Evolutionary conservation across 768 basidiomycete species (phyloP).

Genomic region (Chalciporus chontae): DNA sequence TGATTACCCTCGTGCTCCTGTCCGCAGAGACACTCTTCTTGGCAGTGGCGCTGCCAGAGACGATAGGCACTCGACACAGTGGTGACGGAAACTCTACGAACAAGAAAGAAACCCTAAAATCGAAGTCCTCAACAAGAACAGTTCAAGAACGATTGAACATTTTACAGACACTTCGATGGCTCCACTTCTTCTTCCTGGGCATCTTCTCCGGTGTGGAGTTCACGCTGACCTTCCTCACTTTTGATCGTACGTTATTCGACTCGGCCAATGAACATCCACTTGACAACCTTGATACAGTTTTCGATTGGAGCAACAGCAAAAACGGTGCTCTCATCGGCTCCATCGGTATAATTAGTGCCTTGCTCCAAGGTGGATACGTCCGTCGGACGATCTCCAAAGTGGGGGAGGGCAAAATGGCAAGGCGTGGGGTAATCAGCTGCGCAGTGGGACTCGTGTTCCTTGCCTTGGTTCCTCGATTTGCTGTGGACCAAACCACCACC

Average conservation of each 20-base stretch:
- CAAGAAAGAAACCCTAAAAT: constrained; percentile 13
- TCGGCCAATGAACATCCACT: neutral
- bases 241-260: constrained; percentile 58
- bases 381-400: constrained; percentile 71
- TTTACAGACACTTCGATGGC: constrained; percentile 56
- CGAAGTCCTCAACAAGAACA: constrained; percentile 15
- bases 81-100: constrained; percentile 18
- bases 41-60: constrained; percentile 77
- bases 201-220: constrained; percentile 96
- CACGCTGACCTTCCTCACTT: constrained; percentile 92
- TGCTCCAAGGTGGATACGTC: constrained; percentile 93
- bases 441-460: constrained; percentile 67
- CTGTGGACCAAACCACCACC: constrained; percentile 37
- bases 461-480: constrained; percentile 61
- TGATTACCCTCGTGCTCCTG: constrained; percentile 76
- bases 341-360: constrained; percentile 87
- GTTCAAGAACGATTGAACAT: constrained; percentile 50
- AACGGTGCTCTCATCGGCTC: constrained; percentile 82
- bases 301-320: constrained; percentile 86
- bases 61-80: constrained; percentile 46
- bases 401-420: constrained; percentile 82
- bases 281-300: constrained; percentile 45
- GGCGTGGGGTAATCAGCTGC: constrained; percentile 74
- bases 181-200: constrained; percentile 85
- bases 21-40: constrained; percentile 80